These are phyloP conservation scores for Globisporangium cylindrosporum DNA, from an alignment of 352 stramenopile species.

Conservation along the genomic window DNA sequence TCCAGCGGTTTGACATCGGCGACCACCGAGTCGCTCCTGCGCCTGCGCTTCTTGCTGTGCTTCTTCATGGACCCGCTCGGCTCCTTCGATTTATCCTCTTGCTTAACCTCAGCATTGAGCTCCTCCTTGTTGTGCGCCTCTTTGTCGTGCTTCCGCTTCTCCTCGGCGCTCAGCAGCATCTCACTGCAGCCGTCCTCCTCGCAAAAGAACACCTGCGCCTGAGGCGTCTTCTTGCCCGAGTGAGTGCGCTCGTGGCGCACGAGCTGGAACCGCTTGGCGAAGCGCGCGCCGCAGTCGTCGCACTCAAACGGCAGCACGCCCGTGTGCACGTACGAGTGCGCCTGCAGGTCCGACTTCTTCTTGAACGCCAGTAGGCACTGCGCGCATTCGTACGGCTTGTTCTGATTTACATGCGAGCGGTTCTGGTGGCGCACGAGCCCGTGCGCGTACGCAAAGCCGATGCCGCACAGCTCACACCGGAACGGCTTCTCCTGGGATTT, in stretches of 20 bases:
- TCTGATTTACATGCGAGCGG: conserved; percentile 46
- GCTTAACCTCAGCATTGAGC: too few relatives aligned
- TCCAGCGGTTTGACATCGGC: not conserved
- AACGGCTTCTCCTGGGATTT: conserved; percentile 41
- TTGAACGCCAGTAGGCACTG: conserved; percentile 69
- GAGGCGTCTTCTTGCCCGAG: conserved; percentile 19
- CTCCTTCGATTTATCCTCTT: not conserved
- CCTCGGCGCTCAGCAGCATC: conserved; percentile 48
- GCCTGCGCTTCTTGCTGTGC: conserved; percentile 15
- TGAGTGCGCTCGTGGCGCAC: conserved; percentile 48
- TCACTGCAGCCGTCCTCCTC: conserved; percentile 41
- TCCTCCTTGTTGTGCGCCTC: conserved; percentile 22
- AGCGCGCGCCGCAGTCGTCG: conserved; percentile 49
- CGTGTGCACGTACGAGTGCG: conserved; percentile 75
- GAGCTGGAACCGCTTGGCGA: conserved; percentile 64
- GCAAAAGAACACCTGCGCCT: conserved; percentile 50
- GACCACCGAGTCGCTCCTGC: not conserved
- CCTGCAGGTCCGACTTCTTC: conserved; percentile 78
- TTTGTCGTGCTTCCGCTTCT: conserved; percentile 41
- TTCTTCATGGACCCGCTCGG: not conserved
- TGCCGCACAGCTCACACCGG: conserved; percentile 51
- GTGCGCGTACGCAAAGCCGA: conserved; percentile 69
- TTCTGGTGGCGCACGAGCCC: conserved; percentile 51
- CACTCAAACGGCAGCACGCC: conserved; percentile 74
- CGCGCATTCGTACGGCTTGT: conserved; percentile 55